Conservation (phyloP, 305 asterid genomes). For the Caryopteris hybrid region DNA sequence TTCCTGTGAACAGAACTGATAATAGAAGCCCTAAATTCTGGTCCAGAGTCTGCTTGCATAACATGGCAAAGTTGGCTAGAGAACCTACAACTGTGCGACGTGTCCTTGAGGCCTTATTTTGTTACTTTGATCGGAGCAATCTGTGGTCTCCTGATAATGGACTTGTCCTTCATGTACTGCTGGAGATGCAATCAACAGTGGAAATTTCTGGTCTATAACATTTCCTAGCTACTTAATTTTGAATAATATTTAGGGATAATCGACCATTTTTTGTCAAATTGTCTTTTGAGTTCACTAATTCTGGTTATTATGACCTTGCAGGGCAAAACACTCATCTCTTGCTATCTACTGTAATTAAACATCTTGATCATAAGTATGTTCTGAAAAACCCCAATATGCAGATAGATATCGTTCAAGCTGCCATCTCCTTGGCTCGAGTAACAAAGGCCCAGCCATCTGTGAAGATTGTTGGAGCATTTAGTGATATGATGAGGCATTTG, state of each 20-base stretch:
- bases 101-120: constrained; percentile 70
- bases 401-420: constrained; percentile 68
- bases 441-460: constrained; percentile 65
- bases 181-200: constrained; percentile 71
- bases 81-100: constrained; percentile 79
- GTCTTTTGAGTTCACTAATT: constrained; percentile 14
- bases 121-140: constrained; percentile 64
- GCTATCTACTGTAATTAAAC: constrained; percentile 71
- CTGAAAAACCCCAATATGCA: constrained; percentile 58
- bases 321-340: constrained; percentile 66
- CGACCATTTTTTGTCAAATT: constrained; percentile 12
- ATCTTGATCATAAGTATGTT: constrained; percentile 82
- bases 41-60: constrained; percentile 73
- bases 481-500: constrained; percentile 83
- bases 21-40: constrained; percentile 57
- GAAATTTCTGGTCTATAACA: constrained; percentile 55
- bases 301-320: constrained; percentile 37
- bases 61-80: constrained; percentile 71
- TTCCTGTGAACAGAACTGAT: constrained; percentile 55
- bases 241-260: neutral
- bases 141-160: constrained; percentile 68
- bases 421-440: constrained; percentile 50
- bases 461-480: constrained; percentile 61
- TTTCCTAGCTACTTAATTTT: constrained; percentile 13
- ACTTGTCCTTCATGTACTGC: constrained; percentile 58